Conservation (phyloP, 2,329 filamentous ascomycete species). For the Botrytis squamosa region DNA sequence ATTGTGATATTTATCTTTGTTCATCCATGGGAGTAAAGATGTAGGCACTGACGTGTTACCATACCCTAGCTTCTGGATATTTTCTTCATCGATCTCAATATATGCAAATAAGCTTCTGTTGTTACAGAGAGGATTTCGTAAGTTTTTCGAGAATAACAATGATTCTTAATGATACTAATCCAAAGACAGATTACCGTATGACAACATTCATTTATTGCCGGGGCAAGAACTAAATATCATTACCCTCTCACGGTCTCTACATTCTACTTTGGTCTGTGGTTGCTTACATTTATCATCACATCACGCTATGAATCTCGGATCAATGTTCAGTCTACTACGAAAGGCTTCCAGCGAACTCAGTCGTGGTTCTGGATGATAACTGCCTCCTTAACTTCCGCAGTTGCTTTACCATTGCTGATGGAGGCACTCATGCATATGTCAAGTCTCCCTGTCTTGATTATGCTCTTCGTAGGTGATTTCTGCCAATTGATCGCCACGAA, state of each 20-base stretch:
- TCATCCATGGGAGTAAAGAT: not conserved
- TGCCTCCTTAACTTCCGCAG: conserved; percentile 29
- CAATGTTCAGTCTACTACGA: not conserved
- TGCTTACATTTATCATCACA: not conserved
- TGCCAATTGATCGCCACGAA: not conserved
- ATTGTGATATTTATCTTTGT: not conserved
- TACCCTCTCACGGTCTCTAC: not conserved
- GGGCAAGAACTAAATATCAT: not conserved
- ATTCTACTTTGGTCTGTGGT: not conserved
- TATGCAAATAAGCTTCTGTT: not conserved
- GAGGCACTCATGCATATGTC: conserved; percentile 34
- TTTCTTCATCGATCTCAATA: not conserved
- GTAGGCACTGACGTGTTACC: not conserved
- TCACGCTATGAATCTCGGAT: not conserved
- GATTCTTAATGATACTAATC: not conserved
- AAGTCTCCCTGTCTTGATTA: conserved; percentile 33
- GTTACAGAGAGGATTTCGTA: not conserved
- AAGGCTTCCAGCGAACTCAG: not conserved
- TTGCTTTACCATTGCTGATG: conserved; percentile 32
- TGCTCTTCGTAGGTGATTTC: conserved; percentile 34
- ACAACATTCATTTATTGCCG: not conserved
- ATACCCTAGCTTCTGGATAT: not conserved
- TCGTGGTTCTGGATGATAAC: conserved; percentile 29
- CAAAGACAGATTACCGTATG: conserved; percentile 5
- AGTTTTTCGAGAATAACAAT: not conserved